phyloP scores from a whole-genome alignment of 495 filamentous ascomycete species.

The Podospora conica region DNA sequence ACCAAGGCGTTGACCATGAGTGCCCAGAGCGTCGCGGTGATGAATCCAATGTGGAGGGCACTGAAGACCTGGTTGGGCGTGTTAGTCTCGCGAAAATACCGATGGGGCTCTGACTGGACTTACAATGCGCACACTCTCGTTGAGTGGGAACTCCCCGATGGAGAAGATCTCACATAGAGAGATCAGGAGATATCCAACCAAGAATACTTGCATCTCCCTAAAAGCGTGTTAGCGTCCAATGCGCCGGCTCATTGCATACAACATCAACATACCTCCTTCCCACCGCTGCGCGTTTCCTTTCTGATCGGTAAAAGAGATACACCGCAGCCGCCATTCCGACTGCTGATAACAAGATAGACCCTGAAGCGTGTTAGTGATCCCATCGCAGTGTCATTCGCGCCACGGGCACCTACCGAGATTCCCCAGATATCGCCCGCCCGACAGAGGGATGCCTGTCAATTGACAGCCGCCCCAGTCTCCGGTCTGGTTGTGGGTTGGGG shows the following conservation, averaged over 20 bases:
- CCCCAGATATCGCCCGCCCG: constrained; percentile 55
- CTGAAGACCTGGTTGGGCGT: constrained; percentile 64
- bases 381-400: neutral
- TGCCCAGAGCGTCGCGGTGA: constrained; percentile 83
- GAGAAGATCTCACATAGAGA: constrained; percentile 96
- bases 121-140: constrained; percentile 59
- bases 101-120: constrained; percentile 32
- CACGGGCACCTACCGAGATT: constrained; percentile 69
- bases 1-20: constrained; percentile 88
- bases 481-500: constrained; percentile 35
- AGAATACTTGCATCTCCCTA: constrained; percentile 95
- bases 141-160: constrained; percentile 78
- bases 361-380: constrained; percentile 38
- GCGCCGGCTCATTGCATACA: neutral
- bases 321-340: constrained; percentile 63
- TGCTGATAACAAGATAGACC: constrained; percentile 82
- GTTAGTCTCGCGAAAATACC: constrained; percentile 13
- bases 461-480: constrained; percentile 59
- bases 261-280: constrained; percentile 66
- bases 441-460: constrained; percentile 66
- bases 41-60: constrained; percentile 86
- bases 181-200: constrained; percentile 80
- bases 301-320: constrained; percentile 70
- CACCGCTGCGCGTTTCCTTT: constrained; percentile 89
- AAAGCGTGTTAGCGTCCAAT: constrained; percentile 22